Evolutionary conservation across 257 asterid genomes (phyloP).

Genomic region (Ilex asprella): DNA sequence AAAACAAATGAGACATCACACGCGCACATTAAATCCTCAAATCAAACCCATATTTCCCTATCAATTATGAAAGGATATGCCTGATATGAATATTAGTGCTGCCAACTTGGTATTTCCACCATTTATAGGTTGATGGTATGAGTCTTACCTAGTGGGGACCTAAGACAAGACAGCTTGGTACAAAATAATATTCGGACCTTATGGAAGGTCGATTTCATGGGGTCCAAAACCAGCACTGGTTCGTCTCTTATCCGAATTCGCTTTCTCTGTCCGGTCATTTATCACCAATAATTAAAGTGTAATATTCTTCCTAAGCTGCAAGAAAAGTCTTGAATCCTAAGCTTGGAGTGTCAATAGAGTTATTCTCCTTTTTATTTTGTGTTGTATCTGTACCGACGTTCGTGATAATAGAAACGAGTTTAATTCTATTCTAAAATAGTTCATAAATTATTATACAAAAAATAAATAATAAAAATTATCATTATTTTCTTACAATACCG

Average conservation of each 20-base stretch:
- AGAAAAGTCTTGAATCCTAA: not conserved
- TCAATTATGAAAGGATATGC: constrained; percentile 7
- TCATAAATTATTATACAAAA: too few relatives aligned
- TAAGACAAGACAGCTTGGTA: constrained; percentile 16
- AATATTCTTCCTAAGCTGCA: constrained; percentile 8
- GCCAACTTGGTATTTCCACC: constrained; percentile 4
- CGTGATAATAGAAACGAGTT: too few relatives aligned
- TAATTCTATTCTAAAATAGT: too few relatives aligned
- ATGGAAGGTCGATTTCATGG: constrained; percentile 20
- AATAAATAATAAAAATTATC: too few relatives aligned
- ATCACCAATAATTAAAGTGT: constrained; percentile 2
- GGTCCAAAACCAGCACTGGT: constrained; percentile 10
- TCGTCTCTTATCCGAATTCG: constrained; percentile 10
- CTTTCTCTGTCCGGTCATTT: constrained; percentile 14
- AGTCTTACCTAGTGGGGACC: constrained; percentile 13
- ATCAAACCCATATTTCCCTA: not conserved
- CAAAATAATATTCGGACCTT: constrained; percentile 18
- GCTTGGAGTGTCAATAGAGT: too few relatives aligned
- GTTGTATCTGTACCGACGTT: too few relatives aligned
- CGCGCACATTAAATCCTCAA: not conserved
- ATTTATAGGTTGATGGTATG: constrained; percentile 8
- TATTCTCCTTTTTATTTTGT: too few relatives aligned
- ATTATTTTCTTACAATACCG: too few relatives aligned
- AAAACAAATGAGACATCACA: not conserved
- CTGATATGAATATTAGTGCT: not conserved